A percentile compares a stretch with the other conserved stretches of the same genome.
phyloP scores from a whole-genome alignment of 2,329 filamentous ascomycete genomes.

The Fusarium nelsonii region DNA sequence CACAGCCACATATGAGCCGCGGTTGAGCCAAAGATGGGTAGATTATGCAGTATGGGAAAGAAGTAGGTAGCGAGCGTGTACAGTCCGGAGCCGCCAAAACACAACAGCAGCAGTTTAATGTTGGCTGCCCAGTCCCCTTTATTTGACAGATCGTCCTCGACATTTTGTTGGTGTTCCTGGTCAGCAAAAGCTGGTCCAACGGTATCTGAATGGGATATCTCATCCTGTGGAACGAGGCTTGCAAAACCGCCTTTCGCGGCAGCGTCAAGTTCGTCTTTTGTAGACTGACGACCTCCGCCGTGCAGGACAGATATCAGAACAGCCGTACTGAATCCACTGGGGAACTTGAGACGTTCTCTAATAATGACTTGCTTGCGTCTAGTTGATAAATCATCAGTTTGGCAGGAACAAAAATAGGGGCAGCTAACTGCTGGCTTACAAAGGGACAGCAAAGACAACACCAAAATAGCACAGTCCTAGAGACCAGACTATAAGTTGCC shows the following conservation, averaged over 20 bases:
- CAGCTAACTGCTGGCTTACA: constrained; percentile 59
- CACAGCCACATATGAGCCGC: constrained; percentile 89
- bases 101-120: constrained; percentile 66
- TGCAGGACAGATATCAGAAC: constrained; percentile 93
- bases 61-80: constrained; percentile 92
- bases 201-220: constrained; percentile 34
- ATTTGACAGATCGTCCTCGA: constrained; percentile 17
- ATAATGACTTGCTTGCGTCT: constrained; percentile 91
- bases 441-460: constrained; percentile 93
- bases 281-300: constrained; percentile 61
- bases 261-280: constrained; percentile 52
- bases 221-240: constrained; percentile 56
- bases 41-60: constrained; percentile 81
- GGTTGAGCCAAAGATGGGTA: constrained; percentile 85
- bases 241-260: constrained; percentile 58
- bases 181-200: constrained; percentile 44
- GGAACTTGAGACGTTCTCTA: constrained; percentile 90
- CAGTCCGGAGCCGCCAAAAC: constrained; percentile 70
- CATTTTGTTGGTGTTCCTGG: constrained; percentile 54
- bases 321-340: constrained; percentile 94
- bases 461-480: constrained; percentile 96
- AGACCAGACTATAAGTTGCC: constrained; percentile 89
- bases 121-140: constrained; percentile 59
- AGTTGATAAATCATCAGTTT: constrained; percentile 8
- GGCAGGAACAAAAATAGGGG: background rate